phyloP scores from a whole-genome alignment of 352 stramenopile species.

The Phytophthora litchii region DNA sequence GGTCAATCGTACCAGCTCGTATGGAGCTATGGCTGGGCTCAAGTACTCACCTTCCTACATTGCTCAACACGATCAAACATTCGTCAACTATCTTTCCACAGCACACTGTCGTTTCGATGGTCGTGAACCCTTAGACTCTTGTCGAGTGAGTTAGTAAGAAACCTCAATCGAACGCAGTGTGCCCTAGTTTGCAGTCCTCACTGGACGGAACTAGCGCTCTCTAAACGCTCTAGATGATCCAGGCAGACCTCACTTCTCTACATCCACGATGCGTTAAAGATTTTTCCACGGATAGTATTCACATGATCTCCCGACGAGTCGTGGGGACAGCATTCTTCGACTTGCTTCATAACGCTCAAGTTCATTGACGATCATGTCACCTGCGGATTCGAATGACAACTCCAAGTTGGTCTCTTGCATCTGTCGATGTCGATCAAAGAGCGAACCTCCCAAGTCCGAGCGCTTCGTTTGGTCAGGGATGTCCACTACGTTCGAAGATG shows the following conservation, averaged over 20 bases:
- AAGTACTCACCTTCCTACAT: too few relatives aligned
- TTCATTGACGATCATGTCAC: not conserved
- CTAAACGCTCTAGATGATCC: slow-evolving; percentile 1
- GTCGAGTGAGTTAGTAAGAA: not conserved
- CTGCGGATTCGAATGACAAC: not conserved
- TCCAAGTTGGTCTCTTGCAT: not conserved
- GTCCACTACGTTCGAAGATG: not conserved
- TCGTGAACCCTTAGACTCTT: too few relatives aligned
- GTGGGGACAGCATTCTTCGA: slow-evolving; percentile 1
- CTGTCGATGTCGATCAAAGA: not conserved
- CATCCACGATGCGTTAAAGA: not conserved
- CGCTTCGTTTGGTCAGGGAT: slow-evolving; percentile 4
- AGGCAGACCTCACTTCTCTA: not conserved
- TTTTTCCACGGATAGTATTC: slow-evolving; percentile 4
- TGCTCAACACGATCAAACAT: too few relatives aligned
- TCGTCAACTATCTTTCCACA: too few relatives aligned
- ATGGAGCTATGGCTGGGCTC: too few relatives aligned
- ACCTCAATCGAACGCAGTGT: too few relatives aligned
- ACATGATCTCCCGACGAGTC: not conserved
- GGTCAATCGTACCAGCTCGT: too few relatives aligned
- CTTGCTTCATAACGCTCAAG: not conserved
- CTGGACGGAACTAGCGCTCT: not conserved
- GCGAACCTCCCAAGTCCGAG: not conserved
- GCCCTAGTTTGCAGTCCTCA: not conserved
- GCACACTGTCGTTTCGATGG: too few relatives aligned